These are phyloP conservation scores for Myotisia sp. DNA, from an alignment of 2,329 filamentous ascomycete genomes.

Conservation along the genomic window DNA sequence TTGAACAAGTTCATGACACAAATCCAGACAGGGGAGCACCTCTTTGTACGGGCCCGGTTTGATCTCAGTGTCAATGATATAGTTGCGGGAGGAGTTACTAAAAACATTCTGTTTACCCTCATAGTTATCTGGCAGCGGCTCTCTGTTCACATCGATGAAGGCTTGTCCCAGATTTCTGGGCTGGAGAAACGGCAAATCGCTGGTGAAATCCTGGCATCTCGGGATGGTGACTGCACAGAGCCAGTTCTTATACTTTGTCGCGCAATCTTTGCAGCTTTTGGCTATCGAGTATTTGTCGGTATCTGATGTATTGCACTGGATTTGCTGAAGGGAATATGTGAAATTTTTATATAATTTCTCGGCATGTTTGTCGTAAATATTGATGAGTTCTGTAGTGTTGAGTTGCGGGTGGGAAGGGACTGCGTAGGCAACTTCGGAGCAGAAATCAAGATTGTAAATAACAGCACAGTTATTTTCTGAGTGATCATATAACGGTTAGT, in stretches of 20 bases:
- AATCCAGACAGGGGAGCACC: constrained; percentile 69
- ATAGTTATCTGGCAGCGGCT: constrained; percentile 17
- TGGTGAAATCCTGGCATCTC: constrained; percentile 72
- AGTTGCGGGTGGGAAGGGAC: constrained; percentile 67
- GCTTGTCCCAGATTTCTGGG: constrained; percentile 56
- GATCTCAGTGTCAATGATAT: constrained; percentile 56
- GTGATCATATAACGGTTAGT: neutral
- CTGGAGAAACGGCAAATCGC: constrained; percentile 41
- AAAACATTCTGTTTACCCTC: constrained; percentile 24
- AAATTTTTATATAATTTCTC: constrained; percentile 59
- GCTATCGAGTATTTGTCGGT: constrained; percentile 70
- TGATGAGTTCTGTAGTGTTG: constrained; percentile 46
- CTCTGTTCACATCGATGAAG: constrained; percentile 61
- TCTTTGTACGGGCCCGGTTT: constrained; percentile 86
- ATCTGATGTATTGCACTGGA: constrained; percentile 64
- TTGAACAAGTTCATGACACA: constrained; percentile 76
- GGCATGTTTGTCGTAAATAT: constrained; percentile 68
- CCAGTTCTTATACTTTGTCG: constrained; percentile 76
- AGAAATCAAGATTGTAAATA: constrained; percentile 77
- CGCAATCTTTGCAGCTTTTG: constrained; percentile 61
- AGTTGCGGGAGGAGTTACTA: constrained; percentile 50
- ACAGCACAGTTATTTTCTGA: constrained; percentile 69
- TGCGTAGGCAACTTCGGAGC: constrained; percentile 74
- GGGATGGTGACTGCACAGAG: constrained; percentile 88
- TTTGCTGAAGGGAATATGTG: constrained; percentile 63